Conservation (phyloP, 192 early-diverging fungal genomes). For the Backusella psychrophila region DNA sequence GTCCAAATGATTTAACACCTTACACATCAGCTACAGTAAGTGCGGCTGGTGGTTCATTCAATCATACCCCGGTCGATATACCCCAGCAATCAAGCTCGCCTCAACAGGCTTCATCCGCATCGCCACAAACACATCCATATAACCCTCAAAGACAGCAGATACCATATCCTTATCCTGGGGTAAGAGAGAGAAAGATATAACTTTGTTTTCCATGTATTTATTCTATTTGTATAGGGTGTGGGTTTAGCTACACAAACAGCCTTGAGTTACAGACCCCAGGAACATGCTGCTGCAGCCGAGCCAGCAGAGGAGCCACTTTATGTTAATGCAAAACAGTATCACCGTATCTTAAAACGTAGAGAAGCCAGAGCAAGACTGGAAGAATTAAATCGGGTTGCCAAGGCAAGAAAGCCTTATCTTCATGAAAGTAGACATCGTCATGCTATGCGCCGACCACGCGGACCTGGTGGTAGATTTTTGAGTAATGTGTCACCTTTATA, state of each 20-base stretch:
- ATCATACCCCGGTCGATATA: neutral
- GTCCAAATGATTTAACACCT: neutral
- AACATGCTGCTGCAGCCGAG: neutral
- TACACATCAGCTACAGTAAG: neutral
- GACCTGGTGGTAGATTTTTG: conserved; percentile 95
- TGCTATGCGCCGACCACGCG: conserved; percentile 95
- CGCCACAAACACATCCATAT: neutral
- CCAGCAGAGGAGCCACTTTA: conserved; percentile 74
- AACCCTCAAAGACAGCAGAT: neutral
- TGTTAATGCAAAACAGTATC: conserved; percentile 99
- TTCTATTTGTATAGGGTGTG: neutral
- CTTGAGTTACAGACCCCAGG: neutral
- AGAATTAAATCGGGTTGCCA: conserved; percentile 69
- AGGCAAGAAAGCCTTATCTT: conserved; percentile 87
- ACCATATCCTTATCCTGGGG: neutral
- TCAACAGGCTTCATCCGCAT: neutral
- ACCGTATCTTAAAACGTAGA: conserved; percentile 92
- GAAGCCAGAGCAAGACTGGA: conserved; percentile 85
- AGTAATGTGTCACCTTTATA: conserved; percentile 32
- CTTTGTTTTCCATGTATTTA: neutral
- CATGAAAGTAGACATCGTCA: conserved; percentile 97
- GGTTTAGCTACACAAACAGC: neutral
- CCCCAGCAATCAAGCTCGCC: neutral
- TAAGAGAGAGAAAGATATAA: neutral
- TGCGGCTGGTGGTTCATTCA: neutral